Conservation (phyloP, 306 rosid species). For the Quercus agrifolia region DNA sequence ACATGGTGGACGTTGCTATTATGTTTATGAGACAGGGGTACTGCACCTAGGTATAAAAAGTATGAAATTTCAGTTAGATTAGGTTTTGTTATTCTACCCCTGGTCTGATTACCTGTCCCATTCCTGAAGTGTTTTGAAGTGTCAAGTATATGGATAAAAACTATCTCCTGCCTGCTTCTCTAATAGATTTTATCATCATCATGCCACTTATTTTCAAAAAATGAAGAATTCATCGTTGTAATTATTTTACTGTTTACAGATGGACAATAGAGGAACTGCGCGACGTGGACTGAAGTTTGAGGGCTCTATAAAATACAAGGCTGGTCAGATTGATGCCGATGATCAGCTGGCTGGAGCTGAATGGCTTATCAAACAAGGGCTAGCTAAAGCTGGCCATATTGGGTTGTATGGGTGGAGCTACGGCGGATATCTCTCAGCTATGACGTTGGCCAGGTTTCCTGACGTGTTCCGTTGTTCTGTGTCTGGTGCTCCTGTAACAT, state of each 20-base stretch:
- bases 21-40: conserved; percentile 8
- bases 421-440: conserved; percentile 90
- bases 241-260: conserved; percentile 39
- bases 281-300: conserved; percentile 90
- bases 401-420: conserved; percentile 99
- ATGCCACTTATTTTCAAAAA: conserved; percentile 4
- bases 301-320: conserved; percentile 53
- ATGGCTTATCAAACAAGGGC: conserved; percentile 81
- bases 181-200: neutral
- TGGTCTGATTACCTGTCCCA: neutral
- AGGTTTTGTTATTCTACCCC: conserved; percentile 1
- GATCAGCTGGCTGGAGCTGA: conserved; percentile 88
- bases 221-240: neutral
- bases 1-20: conserved; percentile 3
- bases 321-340: conserved; percentile 76
- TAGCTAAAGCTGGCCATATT: conserved; percentile 66
- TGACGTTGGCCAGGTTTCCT: conserved; percentile 71
- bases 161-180: neutral
- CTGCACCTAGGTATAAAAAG: conserved; percentile 7
- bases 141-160: neutral
- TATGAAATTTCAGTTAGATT: neutral
- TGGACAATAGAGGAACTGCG: conserved; percentile 91
- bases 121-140: neutral
- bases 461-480: conserved; percentile 71
- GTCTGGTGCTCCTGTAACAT: conserved; percentile 87